Conservation (phyloP, 306 rosid genomes). For the Heteromeles arbutifolia region DNA sequence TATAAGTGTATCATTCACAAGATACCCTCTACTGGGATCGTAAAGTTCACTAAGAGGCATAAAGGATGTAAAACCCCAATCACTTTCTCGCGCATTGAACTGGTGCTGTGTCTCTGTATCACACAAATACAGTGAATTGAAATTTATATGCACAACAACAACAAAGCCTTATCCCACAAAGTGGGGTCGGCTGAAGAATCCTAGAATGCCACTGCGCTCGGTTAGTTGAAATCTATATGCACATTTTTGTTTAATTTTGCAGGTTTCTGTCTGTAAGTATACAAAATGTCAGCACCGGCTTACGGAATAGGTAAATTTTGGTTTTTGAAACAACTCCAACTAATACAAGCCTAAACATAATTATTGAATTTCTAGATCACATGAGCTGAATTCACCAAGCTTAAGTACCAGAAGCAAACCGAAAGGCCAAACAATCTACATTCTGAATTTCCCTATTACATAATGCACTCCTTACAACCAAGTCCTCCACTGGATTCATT, state of each 20-base stretch:
- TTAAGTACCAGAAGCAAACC: not conserved
- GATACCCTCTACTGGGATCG: conserved; percentile 77
- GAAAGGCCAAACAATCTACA: not conserved
- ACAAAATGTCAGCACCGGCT: not conserved
- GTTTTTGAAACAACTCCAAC: no score
- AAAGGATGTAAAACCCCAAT: conserved; percentile 93
- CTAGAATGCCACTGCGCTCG: no score
- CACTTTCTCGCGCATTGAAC: conserved; percentile 87
- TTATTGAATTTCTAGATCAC: not conserved
- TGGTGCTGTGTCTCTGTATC: conserved; percentile 85
- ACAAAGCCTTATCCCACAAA: no score
- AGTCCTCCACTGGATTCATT: not conserved
- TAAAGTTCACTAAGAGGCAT: conserved; percentile 84
- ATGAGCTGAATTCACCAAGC: not conserved
- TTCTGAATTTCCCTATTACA: not conserved
- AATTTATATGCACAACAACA: not conserved
- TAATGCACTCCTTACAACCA: not conserved
- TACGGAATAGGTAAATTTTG: not conserved
- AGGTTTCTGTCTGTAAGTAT: not conserved
- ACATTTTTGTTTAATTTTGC: not conserved
- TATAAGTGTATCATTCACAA: conserved; percentile 59
- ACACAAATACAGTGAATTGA: not conserved
- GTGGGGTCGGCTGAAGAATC: no score
- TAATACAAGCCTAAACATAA: no score
- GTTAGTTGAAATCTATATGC: not conserved